Evolutionary conservation across 2,329 filamentous ascomycete species (phyloP).

Genomic region (Fusarium sp.): DNA sequence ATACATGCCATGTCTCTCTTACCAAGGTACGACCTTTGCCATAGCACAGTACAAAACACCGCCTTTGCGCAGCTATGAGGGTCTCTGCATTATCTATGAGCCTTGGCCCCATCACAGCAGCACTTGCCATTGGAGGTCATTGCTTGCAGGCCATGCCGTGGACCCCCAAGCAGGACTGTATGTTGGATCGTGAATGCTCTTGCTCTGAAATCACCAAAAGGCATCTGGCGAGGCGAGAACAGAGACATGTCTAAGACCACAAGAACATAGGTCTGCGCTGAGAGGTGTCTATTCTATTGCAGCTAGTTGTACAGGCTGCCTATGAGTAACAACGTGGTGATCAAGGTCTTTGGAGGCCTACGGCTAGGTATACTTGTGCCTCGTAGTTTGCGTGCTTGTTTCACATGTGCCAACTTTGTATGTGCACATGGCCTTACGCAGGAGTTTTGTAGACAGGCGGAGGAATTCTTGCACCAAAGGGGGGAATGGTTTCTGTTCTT

Average conservation of each 20-base stretch:
- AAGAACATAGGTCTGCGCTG: constrained; percentile 11
- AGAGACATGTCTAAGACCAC: constrained; percentile 37
- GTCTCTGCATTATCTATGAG: constrained; percentile 45
- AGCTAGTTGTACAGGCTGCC: constrained; percentile 18
- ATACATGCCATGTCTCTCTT: constrained; percentile 39
- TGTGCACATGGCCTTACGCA: constrained; percentile 16
- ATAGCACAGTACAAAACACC: constrained; percentile 20
- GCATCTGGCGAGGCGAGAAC: constrained; percentile 3
- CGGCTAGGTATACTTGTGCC: constrained; percentile 28
- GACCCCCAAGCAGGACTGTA: constrained; percentile 13
- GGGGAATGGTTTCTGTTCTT: background rate
- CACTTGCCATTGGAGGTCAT: constrained; percentile 8
- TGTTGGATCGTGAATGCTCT: constrained; percentile 10
- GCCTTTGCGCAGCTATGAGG: constrained; percentile 36
- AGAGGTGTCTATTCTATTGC: constrained; percentile 7
- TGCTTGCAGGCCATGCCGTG: constrained; percentile 33
- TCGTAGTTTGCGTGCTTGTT: constrained; percentile 30
- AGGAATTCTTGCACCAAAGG: constrained; percentile 1
- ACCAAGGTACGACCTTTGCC: constrained; percentile 20
- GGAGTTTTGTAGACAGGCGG: background rate
- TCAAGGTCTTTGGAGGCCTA: constrained; percentile 32
- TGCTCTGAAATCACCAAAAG: constrained; percentile 1
- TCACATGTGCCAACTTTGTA: constrained; percentile 35
- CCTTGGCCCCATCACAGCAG: constrained; percentile 24
- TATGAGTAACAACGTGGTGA: constrained; percentile 21